Conservation (phyloP, 2,329 filamentous ascomycete species). For the Neonectria punicea region DNA sequence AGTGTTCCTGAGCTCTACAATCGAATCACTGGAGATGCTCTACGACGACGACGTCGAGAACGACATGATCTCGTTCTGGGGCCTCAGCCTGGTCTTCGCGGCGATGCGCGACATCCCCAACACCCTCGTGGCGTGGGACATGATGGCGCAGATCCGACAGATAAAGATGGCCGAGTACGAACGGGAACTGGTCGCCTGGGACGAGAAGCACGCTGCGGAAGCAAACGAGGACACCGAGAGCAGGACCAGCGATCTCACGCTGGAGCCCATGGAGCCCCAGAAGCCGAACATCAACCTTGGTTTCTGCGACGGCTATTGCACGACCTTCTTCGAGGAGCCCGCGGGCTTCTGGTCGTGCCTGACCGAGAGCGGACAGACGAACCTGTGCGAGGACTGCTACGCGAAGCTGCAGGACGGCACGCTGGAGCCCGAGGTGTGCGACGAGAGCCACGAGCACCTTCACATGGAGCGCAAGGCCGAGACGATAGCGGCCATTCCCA, state of each 20-base stretch:
- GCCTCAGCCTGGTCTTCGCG: slow-evolving; percentile 6
- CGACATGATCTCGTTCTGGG: slow-evolving; percentile 5
- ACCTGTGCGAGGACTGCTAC: no score
- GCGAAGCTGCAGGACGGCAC: not conserved
- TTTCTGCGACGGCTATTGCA: no score
- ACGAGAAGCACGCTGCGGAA: no score
- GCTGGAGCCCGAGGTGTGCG: not conserved
- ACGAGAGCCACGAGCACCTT: slow-evolving; percentile 1
- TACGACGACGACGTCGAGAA: slow-evolving; percentile 17
- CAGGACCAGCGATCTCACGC: no score
- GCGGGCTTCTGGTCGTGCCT: no score
- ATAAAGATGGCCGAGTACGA: no score
- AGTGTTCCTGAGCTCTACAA: not conserved
- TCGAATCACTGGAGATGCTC: slow-evolving; percentile 17
- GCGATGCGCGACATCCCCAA: slow-evolving; percentile 5
- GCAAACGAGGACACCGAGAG: no score
- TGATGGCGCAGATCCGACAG: slow-evolving; percentile 1
- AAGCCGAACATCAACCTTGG: no score
- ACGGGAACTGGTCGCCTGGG: no score
- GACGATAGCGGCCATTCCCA: slow-evolving; percentile 12
- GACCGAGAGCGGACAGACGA: no score
- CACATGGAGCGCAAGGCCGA: slow-evolving; percentile 7
- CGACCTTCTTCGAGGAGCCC: no score
- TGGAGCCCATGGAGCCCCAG: no score
- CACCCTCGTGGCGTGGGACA: slow-evolving; percentile 7